Evolutionary conservation across 1,284 basidiomycete species (phyloP), one percentile per base, ranked within the genome.

Genomic region (Ceratobasidium sp.): DNA sequence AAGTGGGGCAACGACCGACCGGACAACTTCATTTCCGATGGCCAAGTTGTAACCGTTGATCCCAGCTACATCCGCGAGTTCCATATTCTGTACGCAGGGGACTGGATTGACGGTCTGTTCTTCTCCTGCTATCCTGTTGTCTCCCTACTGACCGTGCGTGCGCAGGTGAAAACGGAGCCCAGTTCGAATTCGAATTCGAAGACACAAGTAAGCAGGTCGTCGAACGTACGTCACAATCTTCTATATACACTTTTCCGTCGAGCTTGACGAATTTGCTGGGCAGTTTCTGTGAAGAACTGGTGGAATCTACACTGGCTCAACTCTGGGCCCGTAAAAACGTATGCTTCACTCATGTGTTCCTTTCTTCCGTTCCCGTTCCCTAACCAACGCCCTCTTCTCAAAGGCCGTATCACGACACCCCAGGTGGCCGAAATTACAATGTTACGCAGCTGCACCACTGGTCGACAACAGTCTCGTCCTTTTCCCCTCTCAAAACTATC

Each of bases 381-480:
- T 2, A 21, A 18, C 43, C 28, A 7, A 55, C 18, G 26, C 35
- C 35, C 13, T 26, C 2, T 30, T 6, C 3, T 11, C 16, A 21
- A 57, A 69, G 66, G 28, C 54, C 66, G 1, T 69, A 69, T 23
- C 66, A 69, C 18, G 57, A 43, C 23, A 69, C 66, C 7, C 21
- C 38, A 18, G 2, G 47, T 11, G 66, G 66, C 14, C 38, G 26
- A 26, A 69, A 69, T 41, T 49, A 69, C 41, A 69, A 69, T 26
- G 30, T 28, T 8, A 69, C 66, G 11, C 80, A 84, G 6, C 82
- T 87, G 0, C 83, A 81, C 52, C 83, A 85, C 74, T 81, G 82
- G 79, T 86, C 85, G 0, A 79, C 83, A 5, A 79, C 85, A 1
- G 71, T 86, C 23, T 74, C 61, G 1, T 73, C 73, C 3, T 57